phyloP scores from a whole-genome alignment of 2,329 filamentous ascomycete genomes.

The Tothia fuscella region DNA sequence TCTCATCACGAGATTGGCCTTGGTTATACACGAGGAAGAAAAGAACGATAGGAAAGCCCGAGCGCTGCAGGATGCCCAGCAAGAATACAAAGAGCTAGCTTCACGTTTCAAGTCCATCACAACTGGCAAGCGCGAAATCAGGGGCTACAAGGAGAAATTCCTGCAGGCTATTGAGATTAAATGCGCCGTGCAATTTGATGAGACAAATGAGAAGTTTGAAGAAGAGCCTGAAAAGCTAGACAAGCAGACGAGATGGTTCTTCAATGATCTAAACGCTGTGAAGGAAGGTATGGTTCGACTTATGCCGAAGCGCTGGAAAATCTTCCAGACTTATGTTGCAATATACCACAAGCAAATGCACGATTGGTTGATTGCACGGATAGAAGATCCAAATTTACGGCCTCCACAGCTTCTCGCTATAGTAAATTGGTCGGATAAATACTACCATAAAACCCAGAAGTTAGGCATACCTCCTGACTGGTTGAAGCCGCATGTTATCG shows the following conservation, averaged over 20 bases:
- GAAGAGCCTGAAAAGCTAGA: constrained; percentile 73
- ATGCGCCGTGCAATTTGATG: constrained; percentile 62
- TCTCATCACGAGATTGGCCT: constrained; percentile 78
- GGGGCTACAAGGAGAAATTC: constrained; percentile 96
- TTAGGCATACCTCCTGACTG: constrained; percentile 52
- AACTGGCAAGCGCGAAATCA: constrained; percentile 78
- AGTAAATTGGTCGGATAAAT: constrained; percentile 89
- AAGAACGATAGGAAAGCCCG: constrained; percentile 87
- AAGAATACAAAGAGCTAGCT: constrained; percentile 90
- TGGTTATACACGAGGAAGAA: constrained; percentile 92
- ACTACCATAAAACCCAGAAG: constrained; percentile 91
- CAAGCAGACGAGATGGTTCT: constrained; percentile 83
- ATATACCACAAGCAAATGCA: constrained; percentile 95
- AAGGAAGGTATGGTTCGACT: constrained; percentile 83
- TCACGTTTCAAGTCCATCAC: constrained; percentile 91
- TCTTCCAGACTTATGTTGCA: constrained; percentile 76
- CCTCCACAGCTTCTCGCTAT: constrained; percentile 84
- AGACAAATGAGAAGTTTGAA: constrained; percentile 61
- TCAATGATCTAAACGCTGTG: constrained; percentile 93
- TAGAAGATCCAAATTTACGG: constrained; percentile 74
- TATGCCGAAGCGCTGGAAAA: constrained; percentile 95
- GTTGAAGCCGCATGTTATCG: constrained; percentile 76
- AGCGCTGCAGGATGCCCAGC: constrained; percentile 86
- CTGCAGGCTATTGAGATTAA: constrained; percentile 64
- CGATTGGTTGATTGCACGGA: constrained; percentile 71